Conservation (phyloP, 768 basidiomycete genomes). For the Leccinum broughii region DNA sequence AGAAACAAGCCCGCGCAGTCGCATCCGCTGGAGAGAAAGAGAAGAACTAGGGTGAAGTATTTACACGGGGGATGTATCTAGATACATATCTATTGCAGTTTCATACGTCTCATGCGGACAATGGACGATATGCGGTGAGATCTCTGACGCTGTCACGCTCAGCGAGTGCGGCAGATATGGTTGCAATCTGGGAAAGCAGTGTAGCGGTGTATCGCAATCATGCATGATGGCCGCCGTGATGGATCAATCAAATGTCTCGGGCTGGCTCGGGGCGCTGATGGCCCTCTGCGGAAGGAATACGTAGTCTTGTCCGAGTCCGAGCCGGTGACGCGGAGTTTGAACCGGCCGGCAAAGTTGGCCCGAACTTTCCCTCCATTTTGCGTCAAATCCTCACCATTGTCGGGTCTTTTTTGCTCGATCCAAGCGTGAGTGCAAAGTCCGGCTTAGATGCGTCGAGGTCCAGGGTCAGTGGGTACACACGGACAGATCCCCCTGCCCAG, state of each 20-base stretch:
- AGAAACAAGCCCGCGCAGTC: constrained; percentile 20
- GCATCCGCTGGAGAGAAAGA: constrained; percentile 29
- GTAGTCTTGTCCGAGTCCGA: background rate
- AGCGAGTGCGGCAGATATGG: background rate
- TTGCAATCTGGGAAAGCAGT: background rate
- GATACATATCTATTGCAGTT: constrained; percentile 7
- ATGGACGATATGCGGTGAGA: background rate
- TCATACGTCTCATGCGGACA: constrained; percentile 5
- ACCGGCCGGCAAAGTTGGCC: background rate
- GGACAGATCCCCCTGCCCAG: background rate
- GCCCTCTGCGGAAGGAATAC: background rate
- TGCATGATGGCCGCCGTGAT: background rate
- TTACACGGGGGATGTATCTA: constrained; percentile 4
- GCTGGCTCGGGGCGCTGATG: background rate
- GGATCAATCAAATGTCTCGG: background rate
- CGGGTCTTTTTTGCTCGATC: background rate
- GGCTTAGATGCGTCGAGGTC: background rate
- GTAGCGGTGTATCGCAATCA: background rate
- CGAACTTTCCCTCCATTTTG: background rate
- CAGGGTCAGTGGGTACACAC: background rate
- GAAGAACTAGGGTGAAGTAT: constrained; percentile 14
- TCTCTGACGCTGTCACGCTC: background rate
- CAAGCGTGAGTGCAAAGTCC: background rate
- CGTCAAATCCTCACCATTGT: background rate
- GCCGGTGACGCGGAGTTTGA: background rate